These are phyloP conservation scores for Fusarium beomiforme DNA, from an alignment of 2,329 filamentous ascomycete genomes.

Conservation along the genomic window DNA sequence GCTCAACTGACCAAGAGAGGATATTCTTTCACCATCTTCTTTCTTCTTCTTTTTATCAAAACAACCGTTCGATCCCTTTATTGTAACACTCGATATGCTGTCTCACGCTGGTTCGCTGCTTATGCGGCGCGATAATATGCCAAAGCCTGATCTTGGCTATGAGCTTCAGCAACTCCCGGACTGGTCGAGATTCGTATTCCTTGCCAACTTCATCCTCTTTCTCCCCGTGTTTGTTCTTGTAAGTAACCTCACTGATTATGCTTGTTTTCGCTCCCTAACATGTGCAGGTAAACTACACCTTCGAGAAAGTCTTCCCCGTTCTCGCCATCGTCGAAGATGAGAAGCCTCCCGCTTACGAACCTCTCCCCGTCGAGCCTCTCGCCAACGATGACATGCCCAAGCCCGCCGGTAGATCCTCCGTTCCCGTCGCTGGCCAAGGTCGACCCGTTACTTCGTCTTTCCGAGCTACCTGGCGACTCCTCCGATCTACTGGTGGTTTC, in stretches of 20 bases:
- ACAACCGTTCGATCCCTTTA: not conserved
- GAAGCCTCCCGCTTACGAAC: conserved; percentile 64
- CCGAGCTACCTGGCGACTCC: conserved; percentile 61
- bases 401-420: conserved; percentile 46
- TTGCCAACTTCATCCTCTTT: conserved; percentile 56
- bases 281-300: conserved; percentile 59
- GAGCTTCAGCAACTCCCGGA: conserved; percentile 12
- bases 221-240: conserved; percentile 57
- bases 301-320: conserved; percentile 61
- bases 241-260: conserved; percentile 31
- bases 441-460: conserved; percentile 60
- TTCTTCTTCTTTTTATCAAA: conserved; percentile 4
- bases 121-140: conserved; percentile 49
- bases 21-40: not conserved
- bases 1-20: not conserved
- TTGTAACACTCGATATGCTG: conserved; percentile 25
- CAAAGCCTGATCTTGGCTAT: conserved; percentile 12
- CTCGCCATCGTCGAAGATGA: conserved; percentile 69
- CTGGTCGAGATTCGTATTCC: conserved; percentile 54
- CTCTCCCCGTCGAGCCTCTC: conserved; percentile 60
- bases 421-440: conserved; percentile 8
- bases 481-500: conserved; percentile 72
- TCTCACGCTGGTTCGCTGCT: conserved; percentile 26
- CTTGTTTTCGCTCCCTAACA: not conserved
- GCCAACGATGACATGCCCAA: conserved; percentile 44